Base-by-base conservation (phyloP, 805 yeast genomes). In the Komagataella mondaviorum region DNA sequence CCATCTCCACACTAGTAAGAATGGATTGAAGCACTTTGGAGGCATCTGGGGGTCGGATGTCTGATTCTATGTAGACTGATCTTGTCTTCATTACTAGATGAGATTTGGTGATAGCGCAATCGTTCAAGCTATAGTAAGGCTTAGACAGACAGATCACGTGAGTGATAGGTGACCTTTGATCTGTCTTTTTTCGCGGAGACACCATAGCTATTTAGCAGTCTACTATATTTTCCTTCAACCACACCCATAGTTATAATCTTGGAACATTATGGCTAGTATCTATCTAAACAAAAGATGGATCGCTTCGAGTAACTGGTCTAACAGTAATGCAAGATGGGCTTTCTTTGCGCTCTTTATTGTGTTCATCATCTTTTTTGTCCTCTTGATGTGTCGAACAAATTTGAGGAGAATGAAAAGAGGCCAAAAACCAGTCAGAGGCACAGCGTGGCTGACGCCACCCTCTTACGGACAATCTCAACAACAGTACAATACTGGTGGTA, bases 381-480 rank as follows among this genome's bases (percentile, higher is more conserved):
- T 75, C 0, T 73, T 74, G 48, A 80, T 85, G 0, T 63, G 83
- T 23, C 59, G 77, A 44, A 68, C 78, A 12, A 85, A 85, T 59
- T 75, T 69, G 48, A 71, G 71, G 52, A 71, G 95, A 63, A 56
- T 68, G 7, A 64, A 60, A 46, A 59, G 60, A 22, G 83, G 83
- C 77, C 78, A 46, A 67, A 70, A 55, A 23, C 95, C 96, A 0
- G 70, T 87, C 1, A 69, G 77, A 53, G 91, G 91, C 7, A 85
- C 93, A 1, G 77, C 85, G 8, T 85, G 95, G 95, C 78, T 88
- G 70, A 84, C 93, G 0, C 96, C 96, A 6, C 95, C 95, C 0
- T 72, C 82, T 8, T 87, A 87, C 60, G 62, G 71, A 48, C 88
- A 81, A 56, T 77, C 88, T 1, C 85, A 85, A 58, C 70, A 68